Percentiles rank a stretch among this genome's conserved stretches.
These are phyloP conservation scores for Cladosporium halotolerans DNA, from an alignment of 2,329 filamentous ascomycete genomes.

Conservation along the genomic window DNA sequence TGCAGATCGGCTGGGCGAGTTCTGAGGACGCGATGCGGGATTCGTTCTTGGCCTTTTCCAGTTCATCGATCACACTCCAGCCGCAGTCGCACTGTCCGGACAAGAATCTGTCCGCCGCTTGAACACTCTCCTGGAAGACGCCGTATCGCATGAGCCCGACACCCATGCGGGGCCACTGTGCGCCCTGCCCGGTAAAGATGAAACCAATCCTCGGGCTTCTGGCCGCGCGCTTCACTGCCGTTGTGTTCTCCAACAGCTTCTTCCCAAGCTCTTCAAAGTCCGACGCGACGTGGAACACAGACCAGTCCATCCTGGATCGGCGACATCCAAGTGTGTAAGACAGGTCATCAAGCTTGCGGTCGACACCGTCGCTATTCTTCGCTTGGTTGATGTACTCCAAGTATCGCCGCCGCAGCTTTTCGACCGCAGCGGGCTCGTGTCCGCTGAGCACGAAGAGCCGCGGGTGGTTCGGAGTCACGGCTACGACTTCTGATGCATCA, in stretches of 20 bases:
- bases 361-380: no score
- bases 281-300: no score
- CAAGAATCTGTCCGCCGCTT: not conserved
- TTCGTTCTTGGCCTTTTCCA: not conserved
- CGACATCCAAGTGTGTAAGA: no score
- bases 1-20: conserved; percentile 48
- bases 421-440: no score
- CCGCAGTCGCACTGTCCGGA: not conserved
- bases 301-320: no score
- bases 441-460: no score
- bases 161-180: conserved; percentile 24
- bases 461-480: no score
- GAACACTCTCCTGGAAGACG: conserved; percentile 11
- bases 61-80: not conserved
- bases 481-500: no score
- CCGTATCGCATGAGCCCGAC: not conserved
- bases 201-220: not conserved
- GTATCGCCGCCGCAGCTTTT: no score
- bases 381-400: no score
- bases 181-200: conserved; percentile 29
- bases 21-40: conserved; percentile 18
- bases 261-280: no score
- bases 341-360: not conserved
- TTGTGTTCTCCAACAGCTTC: no score
- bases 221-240: not conserved